These are phyloP conservation scores for Boletus barrowsii DNA, from an alignment of 768 basidiomycete genomes.

Conservation along the genomic window DNA sequence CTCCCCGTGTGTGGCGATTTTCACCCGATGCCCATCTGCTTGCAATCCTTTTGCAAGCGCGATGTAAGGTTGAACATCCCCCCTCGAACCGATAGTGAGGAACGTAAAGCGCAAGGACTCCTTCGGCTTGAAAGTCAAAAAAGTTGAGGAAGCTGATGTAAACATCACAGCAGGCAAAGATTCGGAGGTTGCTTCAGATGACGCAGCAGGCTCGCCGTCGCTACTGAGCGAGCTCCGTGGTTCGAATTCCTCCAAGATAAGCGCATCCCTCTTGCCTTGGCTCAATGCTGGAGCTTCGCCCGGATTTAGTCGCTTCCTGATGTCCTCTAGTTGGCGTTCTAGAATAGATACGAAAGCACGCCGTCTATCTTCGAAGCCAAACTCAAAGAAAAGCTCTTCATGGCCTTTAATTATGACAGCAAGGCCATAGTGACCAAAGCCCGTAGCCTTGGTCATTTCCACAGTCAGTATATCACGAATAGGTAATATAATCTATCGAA, in stretches of 20 bases:
- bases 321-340: conserved; percentile 77
- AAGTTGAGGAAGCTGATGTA: conserved; percentile 91
- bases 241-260: conserved; percentile 85
- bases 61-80: conserved; percentile 98
- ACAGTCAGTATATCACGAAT: conserved; percentile 82
- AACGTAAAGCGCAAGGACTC: conserved; percentile 87
- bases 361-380: conserved; percentile 76
- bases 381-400: conserved; percentile 97
- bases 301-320: conserved; percentile 45
- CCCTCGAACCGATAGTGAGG: conserved; percentile 92
- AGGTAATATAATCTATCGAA: conserved; percentile 85
- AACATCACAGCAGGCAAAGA: conserved; percentile 92
- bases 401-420: conserved; percentile 91
- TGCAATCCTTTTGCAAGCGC: conserved; percentile 89
- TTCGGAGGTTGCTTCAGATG: conserved; percentile 59
- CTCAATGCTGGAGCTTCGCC: conserved; percentile 45
- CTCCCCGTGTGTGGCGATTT: conserved; percentile 94
- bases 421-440: conserved; percentile 87
- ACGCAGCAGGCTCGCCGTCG: conserved; percentile 42
- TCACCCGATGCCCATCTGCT: conserved; percentile 82
- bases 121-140: conserved; percentile 92
- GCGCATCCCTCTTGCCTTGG: conserved; percentile 63
- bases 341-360: conserved; percentile 73
- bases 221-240: conserved; percentile 37
- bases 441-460: conserved; percentile 82